A percentile compares a stretch with the other conserved stretches of the same genome.
Evolutionary conservation across 108 stramenopile genomes (phyloP).

Genomic region (Pseudonitzschia delicatissima): DNA sequence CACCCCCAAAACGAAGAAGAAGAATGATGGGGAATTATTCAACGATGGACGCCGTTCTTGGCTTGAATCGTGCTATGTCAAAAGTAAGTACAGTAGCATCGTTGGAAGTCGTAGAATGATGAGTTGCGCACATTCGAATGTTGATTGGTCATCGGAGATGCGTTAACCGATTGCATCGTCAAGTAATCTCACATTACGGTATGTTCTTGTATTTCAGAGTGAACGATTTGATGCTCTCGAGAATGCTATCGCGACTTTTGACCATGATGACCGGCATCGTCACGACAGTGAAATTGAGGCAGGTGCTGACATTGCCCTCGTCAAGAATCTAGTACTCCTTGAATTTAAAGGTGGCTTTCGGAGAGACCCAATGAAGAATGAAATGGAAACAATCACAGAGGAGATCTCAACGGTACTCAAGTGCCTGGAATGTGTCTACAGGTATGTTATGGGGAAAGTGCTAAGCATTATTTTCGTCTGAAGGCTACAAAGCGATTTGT

Average conservation of each 20-base stretch:
- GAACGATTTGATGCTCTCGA: conserved; percentile 43
- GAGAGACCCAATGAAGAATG: conserved; percentile 7
- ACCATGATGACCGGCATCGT: conserved; percentile 35
- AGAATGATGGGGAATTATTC: conserved; percentile 14
- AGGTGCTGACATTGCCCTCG: conserved; percentile 45
- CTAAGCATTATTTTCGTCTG: too few relatives aligned
- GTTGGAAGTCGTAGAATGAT: not conserved
- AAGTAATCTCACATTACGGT: conserved; percentile 16
- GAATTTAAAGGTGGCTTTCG: conserved; percentile 27
- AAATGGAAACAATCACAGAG: conserved; percentile 21
- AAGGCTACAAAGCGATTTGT: too few relatives aligned
- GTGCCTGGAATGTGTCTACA: conserved; percentile 48
- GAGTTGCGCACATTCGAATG: conserved; percentile 2
- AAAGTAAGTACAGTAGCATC: not conserved
- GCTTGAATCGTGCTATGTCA: conserved; percentile 7
- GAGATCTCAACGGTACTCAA: conserved; percentile 41
- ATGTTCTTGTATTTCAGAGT: conserved; percentile 16
- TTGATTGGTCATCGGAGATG: conserved; percentile 19
- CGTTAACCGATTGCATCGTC: not conserved
- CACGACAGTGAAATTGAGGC: conserved; percentile 52
- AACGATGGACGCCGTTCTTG: conserved; percentile 5
- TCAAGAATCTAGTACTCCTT: conserved; percentile 53
- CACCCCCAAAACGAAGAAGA: conserved; percentile 31
- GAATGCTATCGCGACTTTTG: conserved; percentile 36
- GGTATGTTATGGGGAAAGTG: not conserved